Evolutionary conservation across 2,329 filamentous ascomycete genomes (phyloP), one percentile per base, ranked within the genome.

Genomic region (Nemania sp.): DNA sequence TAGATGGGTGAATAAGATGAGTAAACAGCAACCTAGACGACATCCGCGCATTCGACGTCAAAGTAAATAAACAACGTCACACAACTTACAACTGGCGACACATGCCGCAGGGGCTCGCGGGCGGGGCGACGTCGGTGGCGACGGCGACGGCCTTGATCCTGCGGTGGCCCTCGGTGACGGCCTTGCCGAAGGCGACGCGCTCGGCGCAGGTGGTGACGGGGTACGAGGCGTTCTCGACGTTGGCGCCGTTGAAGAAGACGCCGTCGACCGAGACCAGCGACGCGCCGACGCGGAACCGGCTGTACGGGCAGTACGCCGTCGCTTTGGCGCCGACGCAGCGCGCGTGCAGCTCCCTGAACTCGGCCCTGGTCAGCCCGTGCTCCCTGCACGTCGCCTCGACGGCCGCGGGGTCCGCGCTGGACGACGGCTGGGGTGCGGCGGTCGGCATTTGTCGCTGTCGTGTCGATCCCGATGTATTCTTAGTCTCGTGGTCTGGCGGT

Each of bases 131-230:
- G 73, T 97, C 90, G 5, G 93, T 96, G 6, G 90, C 85, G 3
- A 99, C 92, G 15, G 90, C 94, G 20, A 99, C 77, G 18, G 93
- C 94, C 71, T 86, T 88, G 77, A 96, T 91, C 32, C 68, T 71
- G 35, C 75, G 77, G 66, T 83, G 76, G 2, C 85, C 84, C 53
- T 78, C 78, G 6, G 86, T 84, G 5, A 97, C 85, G 20, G 94
- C 94, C 40, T 87, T 92, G 7, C 86, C 90, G 67, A 98, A 82
- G 1, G 91, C 92, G n/a, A 94, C 91, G 60, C 94, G 83, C 82
- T 99, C 95, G 13, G 95, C 95, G 76, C 95, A 98, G 2, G 91
- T 96, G n/a, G 92, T 92, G 5, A 97, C 93, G 0, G 95, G 94
- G 74, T 96, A 98, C 29, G 90, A 81, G 1, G 92, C 93, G 74